A percentile compares a stretch with the other conserved stretches of the same genome.
phyloP scores from a whole-genome alignment of 140 eudicot species.

The Stevia rebaudiana region DNA sequence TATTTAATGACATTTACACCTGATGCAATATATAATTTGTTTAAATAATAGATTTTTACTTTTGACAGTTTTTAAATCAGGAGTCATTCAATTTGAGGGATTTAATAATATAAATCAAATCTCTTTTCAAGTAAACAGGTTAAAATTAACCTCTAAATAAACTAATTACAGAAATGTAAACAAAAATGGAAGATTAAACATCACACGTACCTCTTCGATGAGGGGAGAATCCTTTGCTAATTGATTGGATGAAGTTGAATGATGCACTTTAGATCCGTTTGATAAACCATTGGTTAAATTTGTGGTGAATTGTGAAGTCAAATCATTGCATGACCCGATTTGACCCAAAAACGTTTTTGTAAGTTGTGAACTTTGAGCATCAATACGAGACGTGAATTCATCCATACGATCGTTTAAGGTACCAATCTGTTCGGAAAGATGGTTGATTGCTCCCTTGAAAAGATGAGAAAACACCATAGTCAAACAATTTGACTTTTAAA shows the following conservation, averaged over 20 bases:
- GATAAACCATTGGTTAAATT: conserved; percentile 51
- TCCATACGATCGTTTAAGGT: conserved; percentile 86
- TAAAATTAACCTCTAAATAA: background rate
- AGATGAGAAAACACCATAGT: background rate
- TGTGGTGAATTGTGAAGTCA: conserved; percentile 60
- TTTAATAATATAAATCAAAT: background rate
- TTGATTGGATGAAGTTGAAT: conserved; percentile 54
- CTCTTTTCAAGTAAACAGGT: background rate
- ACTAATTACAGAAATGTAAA: background rate
- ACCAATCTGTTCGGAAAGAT: conserved; percentile 76
- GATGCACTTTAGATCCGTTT: conserved; percentile 47
- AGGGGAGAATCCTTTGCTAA: conserved; percentile 61
- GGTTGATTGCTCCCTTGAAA: conserved; percentile 58
- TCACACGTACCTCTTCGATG: conserved; percentile 69
- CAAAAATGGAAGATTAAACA: conserved; percentile 6
- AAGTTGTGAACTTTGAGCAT: conserved; percentile 61
- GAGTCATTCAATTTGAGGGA: background rate
- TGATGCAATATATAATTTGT: too few relatives aligned
- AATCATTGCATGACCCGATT: conserved; percentile 53
- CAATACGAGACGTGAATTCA: conserved; percentile 76
- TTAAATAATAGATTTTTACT: background rate
- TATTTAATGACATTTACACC: background rate
- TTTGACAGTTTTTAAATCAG: background rate
- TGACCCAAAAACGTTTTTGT: conserved; percentile 43
- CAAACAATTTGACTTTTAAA: conserved; percentile 15